Base-by-base conservation (phyloP, 208 protist species). In the Vickermania spadyakhi region DNA sequence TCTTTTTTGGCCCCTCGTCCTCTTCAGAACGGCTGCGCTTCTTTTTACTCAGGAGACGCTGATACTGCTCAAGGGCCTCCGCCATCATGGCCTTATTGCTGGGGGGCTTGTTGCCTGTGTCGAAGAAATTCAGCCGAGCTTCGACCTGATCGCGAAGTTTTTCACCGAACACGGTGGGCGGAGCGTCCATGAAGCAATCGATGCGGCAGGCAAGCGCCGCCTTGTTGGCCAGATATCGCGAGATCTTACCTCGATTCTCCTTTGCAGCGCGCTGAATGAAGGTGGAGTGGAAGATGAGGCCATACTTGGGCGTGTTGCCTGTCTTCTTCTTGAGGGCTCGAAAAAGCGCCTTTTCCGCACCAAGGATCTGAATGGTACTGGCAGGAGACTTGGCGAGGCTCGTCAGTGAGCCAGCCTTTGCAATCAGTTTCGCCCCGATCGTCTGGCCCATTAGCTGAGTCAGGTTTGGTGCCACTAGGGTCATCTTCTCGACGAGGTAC, bases 261-360 rank as follows among this genome's bases (percentile, higher is more conserved):
- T 97, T 89, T 1, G 86, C 55, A 0, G 96, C 97, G n/a, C 91
- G 89, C 62, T 97, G 94, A 62, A 99, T 98, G 73, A 99, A 98
- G 4, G 87, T 88, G 21, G 96, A 96, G 86, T 99, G 95, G 78
- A 98, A 99, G 75, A 99, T 98, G 41, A 99, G 93, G 61, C 98
- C 98, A 73, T 99, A 99, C 84, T 99, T 99, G 67, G 98, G 98
- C 3, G 98, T 99, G 84, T 99, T 99, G 55, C 96, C 96, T 72
- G 93, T 91, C 31, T 92, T 86, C 79, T 98, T 99, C 81, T 99
- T 99, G 14, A 99, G 84, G 0, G 97, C 97, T 30, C 97, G 89
- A 94, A 99, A 99, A 25, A 99, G 91, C 3, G 98, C 98, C 89
- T 99, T 99, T 81, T 99, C 99, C 31, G 99, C 99, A 63, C 99